Conservation (phyloP, 2,329 filamentous ascomycete genomes). For the Huntiella abstrusa region DNA sequence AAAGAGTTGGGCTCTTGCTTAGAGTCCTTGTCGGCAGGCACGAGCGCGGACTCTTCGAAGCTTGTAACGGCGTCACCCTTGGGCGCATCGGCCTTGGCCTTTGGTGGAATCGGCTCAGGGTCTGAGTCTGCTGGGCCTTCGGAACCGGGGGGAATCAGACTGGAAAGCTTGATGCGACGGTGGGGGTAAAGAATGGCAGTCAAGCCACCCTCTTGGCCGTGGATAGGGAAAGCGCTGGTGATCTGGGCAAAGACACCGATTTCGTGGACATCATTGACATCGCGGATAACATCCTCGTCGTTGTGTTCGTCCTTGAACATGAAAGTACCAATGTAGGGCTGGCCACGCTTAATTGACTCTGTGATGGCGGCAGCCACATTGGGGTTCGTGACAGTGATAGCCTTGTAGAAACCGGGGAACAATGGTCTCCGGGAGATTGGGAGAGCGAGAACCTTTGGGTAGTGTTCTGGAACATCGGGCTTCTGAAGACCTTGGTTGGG, state of each 20-base stretch:
- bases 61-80: constrained; percentile 91
- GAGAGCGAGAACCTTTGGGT: constrained; percentile 93
- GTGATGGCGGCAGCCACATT: constrained; percentile 83
- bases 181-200: constrained; percentile 94
- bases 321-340: constrained; percentile 94
- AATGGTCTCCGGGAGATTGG: constrained; percentile 84
- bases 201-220: constrained; percentile 66
- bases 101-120: constrained; percentile 39
- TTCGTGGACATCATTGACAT: constrained; percentile 78
- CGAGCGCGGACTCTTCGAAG: constrained; percentile 68
- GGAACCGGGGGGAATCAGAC: constrained; percentile 49
- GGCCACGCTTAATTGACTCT: constrained; percentile 90
- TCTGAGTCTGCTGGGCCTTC: constrained; percentile 27
- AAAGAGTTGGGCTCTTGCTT: constrained; percentile 80
- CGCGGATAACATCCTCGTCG: constrained; percentile 86
- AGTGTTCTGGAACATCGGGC: constrained; percentile 78
- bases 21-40: constrained; percentile 30
- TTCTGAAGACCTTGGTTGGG: constrained; percentile 66
- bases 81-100: constrained; percentile 46
- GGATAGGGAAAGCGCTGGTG: constrained; percentile 83
- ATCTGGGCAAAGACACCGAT: constrained; percentile 96
- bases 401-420: constrained; percentile 97
- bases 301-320: constrained; percentile 90
- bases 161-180: constrained; percentile 77
- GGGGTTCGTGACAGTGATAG: constrained; percentile 85